These are phyloP conservation scores for Cercospora sp. DNA, from an alignment of 2,329 filamentous ascomycete genomes.

Conservation along the genomic window DNA sequence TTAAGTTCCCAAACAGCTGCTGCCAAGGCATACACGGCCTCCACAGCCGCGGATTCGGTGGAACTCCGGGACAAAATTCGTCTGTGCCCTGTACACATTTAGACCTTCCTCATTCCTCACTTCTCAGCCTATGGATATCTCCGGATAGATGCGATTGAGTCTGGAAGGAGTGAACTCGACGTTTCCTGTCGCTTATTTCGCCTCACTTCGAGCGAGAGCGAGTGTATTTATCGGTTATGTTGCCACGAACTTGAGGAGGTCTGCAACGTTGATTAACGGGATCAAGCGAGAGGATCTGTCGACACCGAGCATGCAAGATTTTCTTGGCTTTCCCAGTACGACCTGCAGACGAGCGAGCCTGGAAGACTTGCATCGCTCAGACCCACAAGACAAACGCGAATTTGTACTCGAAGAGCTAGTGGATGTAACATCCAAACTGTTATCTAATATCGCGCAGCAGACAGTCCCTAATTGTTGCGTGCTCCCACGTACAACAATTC, in stretches of 20 bases:
- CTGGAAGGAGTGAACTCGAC: neutral
- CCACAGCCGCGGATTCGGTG: conserved; percentile 2
- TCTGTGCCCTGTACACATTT: neutral
- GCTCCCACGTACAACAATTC: too few species aligned
- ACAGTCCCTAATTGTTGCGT: too few species aligned
- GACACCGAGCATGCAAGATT: neutral
- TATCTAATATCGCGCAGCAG: too few species aligned
- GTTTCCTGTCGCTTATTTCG: neutral
- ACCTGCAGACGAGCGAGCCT: neutral
- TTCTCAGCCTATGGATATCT: neutral
- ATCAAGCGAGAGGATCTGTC: neutral
- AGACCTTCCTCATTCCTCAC: neutral
- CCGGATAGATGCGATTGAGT: neutral
- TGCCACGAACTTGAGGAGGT: too few species aligned
- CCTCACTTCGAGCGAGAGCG: neutral
- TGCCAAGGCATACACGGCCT: neutral
- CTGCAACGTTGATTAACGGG: too few species aligned
- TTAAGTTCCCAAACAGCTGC: neutral
- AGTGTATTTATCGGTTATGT: neutral
- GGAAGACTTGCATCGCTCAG: neutral
- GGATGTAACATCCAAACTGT: too few species aligned
- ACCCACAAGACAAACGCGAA: neutral
- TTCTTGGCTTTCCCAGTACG: neutral
- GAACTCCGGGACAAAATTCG: neutral
- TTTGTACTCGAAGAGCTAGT: too few species aligned